These are phyloP conservation scores for Urtica urens DNA, from an alignment of 306 rosid genomes.

Conservation along the genomic window DNA sequence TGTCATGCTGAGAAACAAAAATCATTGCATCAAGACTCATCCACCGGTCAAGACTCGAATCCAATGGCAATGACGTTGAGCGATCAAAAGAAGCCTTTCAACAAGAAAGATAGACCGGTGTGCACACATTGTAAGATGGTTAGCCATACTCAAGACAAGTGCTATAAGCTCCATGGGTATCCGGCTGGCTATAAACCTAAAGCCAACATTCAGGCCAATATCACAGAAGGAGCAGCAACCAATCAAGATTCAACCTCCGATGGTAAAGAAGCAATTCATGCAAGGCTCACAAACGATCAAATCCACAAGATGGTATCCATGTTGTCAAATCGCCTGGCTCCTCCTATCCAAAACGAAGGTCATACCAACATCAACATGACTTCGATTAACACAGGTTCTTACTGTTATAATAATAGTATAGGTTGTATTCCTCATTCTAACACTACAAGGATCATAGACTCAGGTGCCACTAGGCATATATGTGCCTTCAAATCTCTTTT, in stretches of 20 bases:
- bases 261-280: too few species aligned
- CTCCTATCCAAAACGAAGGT: background rate
- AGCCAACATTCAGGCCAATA: background rate
- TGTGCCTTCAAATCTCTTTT: too few species aligned
- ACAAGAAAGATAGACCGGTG: background rate
- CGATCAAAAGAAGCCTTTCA: background rate
- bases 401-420: too few species aligned
- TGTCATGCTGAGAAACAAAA: too few species aligned
- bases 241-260: too few species aligned
- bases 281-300: background rate
- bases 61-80: too few species aligned
- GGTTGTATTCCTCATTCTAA: background rate
- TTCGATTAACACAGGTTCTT: background rate
- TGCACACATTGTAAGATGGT: background rate
- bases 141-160: background rate
- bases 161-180: too few species aligned
- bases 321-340: background rate
- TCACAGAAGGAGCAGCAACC: background rate
- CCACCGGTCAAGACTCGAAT: too few species aligned
- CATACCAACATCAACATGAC: background rate
- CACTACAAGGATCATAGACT: background rate
- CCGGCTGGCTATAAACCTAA: background rate
- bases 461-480: background rate
- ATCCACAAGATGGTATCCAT: background rate
- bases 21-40: too few species aligned